Percentiles rank a stretch among this genome's conserved stretches.
Conservation (phyloP, 176 grass and related monocot species). For the Aegilops speltoides region DNA sequence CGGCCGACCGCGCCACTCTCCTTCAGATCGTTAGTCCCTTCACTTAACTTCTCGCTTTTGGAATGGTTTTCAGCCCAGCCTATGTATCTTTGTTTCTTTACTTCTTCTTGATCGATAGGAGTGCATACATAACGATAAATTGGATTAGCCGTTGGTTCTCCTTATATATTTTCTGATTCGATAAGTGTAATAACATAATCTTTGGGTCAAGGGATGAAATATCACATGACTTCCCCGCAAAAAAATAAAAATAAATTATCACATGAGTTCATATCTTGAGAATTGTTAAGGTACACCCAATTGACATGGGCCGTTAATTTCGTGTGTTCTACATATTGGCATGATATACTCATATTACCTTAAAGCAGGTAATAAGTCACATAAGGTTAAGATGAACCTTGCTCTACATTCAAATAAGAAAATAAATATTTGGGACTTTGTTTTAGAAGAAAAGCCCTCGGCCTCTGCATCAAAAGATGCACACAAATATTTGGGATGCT, state of each 20-base stretch:
- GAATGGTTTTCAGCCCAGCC: not conserved
- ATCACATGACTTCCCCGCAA: not conserved
- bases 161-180: not conserved
- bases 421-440: no score
- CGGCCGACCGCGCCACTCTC: not conserved
- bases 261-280: not conserved
- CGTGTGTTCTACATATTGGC: not conserved
- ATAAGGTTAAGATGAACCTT: no score
- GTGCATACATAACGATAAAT: not conserved
- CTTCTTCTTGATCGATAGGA: not conserved
- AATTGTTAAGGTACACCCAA: not conserved
- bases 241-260: no score
- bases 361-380: no score
- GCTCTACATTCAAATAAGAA: no score
- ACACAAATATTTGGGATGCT: no score
- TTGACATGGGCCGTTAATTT: not conserved
- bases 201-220: not conserved
- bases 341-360: not conserved
- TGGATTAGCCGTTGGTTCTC: not conserved
- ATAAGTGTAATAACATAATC: not conserved
- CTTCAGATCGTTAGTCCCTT: slow-evolving; percentile 28
- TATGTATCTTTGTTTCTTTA: not conserved
- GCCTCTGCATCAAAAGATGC: no score
- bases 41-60: not conserved
- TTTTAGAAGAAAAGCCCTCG: no score